Percentiles rank a stretch among this genome's conserved stretches.
Evolutionary conservation across 257 asterid species (phyloP).

Genomic region (Solanum chmielewskii): DNA sequence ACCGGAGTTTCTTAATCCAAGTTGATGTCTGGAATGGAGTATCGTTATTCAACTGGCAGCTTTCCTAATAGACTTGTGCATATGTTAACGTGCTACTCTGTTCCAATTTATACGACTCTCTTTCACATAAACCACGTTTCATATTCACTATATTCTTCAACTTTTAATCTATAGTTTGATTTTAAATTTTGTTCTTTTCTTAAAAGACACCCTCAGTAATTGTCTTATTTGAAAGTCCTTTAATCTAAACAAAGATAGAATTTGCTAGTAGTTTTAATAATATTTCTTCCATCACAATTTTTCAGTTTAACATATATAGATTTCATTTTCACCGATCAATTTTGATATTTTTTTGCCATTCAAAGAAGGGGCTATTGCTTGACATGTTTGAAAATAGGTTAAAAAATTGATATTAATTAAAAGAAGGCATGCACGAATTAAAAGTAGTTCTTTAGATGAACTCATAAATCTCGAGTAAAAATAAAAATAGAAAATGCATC

Average conservation of each 20-base stretch:
- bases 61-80: not conserved
- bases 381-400: not conserved
- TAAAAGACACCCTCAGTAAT: not conserved
- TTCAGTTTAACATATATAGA: not conserved
- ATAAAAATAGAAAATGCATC: not conserved
- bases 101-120: not conserved
- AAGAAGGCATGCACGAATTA: not conserved
- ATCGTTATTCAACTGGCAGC: not conserved
- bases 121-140: not conserved
- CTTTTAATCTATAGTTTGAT: not conserved
- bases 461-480: not conserved
- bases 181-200: not conserved
- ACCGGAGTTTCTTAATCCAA: not conserved
- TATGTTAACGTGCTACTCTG: not conserved
- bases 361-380: not conserved
- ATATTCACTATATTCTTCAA: not conserved
- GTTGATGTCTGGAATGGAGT: not conserved
- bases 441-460: not conserved
- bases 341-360: not conserved
- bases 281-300: not conserved
- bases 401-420: no score
- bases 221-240: no score
- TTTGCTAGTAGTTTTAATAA: not conserved
- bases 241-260: no score
- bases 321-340: not conserved